These are phyloP conservation scores for Cruciata laevipes DNA, from an alignment of 257 asterid species.

Conservation along the genomic window DNA sequence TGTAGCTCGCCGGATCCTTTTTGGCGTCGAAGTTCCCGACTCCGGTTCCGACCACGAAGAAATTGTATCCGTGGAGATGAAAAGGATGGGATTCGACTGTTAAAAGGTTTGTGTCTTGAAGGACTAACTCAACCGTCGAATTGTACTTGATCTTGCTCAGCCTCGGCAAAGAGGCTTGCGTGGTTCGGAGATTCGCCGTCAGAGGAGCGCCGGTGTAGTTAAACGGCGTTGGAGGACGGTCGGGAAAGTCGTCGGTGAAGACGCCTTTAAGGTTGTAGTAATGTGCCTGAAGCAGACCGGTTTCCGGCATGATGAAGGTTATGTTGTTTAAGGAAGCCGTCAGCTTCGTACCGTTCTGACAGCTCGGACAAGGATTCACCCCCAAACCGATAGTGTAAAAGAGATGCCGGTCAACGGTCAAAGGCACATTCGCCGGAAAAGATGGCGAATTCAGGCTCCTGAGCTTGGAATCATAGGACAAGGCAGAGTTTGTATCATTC, in stretches of 20 bases:
- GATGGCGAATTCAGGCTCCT: constrained; percentile 32
- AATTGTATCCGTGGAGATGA: constrained; percentile 26
- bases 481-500: constrained; percentile 36
- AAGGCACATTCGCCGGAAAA: constrained; percentile 54
- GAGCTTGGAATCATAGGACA: constrained; percentile 31
- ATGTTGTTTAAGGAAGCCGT: constrained; percentile 33
- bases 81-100: constrained; percentile 18
- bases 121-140: constrained; percentile 21
- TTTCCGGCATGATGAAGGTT: constrained; percentile 24
- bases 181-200: constrained; percentile 26
- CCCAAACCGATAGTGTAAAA: constrained; percentile 48
- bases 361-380: constrained; percentile 40
- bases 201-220: constrained; percentile 58
- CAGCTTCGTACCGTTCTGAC: constrained; percentile 31
- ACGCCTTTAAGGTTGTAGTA: constrained; percentile 24
- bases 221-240: constrained; percentile 26
- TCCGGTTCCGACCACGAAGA: constrained; percentile 17
- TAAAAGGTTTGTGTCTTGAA: constrained; percentile 20
- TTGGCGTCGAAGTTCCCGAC: constrained; percentile 16
- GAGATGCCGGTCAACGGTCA: constrained; percentile 38
- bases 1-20: constrained; percentile 17
- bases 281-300: constrained; percentile 33
- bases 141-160: constrained; percentile 18
- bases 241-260: constrained; percentile 28
- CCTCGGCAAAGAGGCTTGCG: background rate